Base-by-base conservation (phyloP, 441 rosid species). In the Corymbia calophylla region DNA sequence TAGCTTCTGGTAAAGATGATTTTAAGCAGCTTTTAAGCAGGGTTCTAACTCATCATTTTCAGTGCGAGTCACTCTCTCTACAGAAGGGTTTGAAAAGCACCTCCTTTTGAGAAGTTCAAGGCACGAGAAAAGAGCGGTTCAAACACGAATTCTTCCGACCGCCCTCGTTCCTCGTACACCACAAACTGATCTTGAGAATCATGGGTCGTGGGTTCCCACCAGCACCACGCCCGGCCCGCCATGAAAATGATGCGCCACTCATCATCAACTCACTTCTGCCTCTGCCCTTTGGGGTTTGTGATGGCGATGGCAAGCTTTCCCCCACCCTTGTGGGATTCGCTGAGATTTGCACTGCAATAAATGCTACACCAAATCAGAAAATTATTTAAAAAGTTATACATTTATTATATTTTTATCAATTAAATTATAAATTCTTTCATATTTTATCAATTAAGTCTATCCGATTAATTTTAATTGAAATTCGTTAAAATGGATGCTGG, bases 401-500 rank as follows among this genome's bases (percentile, higher is more conserved):
- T 58, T 13, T 13, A 10, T 58, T 6, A 1, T 58, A 58, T 23
- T 58, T 58, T 19, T 9, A 58, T 58, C 64, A 25, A 58, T 29
- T 58, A 6, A 25, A 25, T 25, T 29, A 58, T 58, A 58, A 25
- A 4, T 25, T 58, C 8, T 58, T 23, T 18, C 17, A 4, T 58
- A 58, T 25, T 58, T 58, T 25, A 0, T 58, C 6, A 25, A 56
- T 25, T 58, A 10, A 25, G 10, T 58, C 17, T 1, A 58, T 58
- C 3, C 1, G 10, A 58, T 25, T 3, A 25, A 58, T 58, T 58
- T 58, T 58, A 58, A 58, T 1, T 1, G 6, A 25, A 58, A 25
- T 4, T 58, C 44, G 44, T 6, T 39, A 39, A 58, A 58, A 3
- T 25, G 1, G 1, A 23, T 25, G 64, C 0, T 3, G 10, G 10